Base-by-base conservation (phyloP, 495 filamentous ascomycete genomes). In the Bombardia bombarda region DNA sequence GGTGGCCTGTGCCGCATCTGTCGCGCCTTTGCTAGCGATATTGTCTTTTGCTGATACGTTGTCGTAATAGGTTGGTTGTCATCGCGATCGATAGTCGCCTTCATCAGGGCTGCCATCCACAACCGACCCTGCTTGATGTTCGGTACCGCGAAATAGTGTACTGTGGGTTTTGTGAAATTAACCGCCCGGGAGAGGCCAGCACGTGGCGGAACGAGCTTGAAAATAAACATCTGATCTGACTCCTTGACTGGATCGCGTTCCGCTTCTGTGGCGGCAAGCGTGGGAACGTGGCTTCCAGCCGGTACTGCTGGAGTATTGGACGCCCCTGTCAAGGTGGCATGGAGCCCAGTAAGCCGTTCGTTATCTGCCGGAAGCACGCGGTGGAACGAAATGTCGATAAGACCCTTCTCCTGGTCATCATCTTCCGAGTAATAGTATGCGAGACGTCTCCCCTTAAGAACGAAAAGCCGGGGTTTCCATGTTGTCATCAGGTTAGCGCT, bases 61-160 rank as follows among this genome's bases (percentile, higher is more conserved):
- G 83, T 88, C 25, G 83, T 86, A 40, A 93, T 79, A 1, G 78
- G 72, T 45, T 82, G 72, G 7, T 77, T 73, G 51, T 90, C 79
- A 53, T 99, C 92, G 44, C 90, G 83, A 50, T 97, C 93, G 50
- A 99, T 99, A 4, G 93, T 99, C 3, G 93, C 93, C 66, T 97
- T 99, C 87, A 97, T 93, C 46, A 99, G 68, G 9, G 93, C 93
- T 3, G 87, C 93, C 93, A 99, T 99, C 93, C 93, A 99, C 31
- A 89, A 65, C 14, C 93, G 80, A 13, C 92, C 93, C 51, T 92
- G 80, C 43, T 85, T 77, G 28, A 94, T 69, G 45, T 83, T 95
- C 37, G 90, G 87, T 30, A 95, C 90, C 13, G 94, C 93, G 61
- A 99, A 97, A 57, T 95, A 99, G 56, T 99, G 93, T 16, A 95